Evolutionary conservation across 257 asterid genomes (phyloP), one percentile per base, ranked within the genome.

Genomic region (Rubia yunnanensis): DNA sequence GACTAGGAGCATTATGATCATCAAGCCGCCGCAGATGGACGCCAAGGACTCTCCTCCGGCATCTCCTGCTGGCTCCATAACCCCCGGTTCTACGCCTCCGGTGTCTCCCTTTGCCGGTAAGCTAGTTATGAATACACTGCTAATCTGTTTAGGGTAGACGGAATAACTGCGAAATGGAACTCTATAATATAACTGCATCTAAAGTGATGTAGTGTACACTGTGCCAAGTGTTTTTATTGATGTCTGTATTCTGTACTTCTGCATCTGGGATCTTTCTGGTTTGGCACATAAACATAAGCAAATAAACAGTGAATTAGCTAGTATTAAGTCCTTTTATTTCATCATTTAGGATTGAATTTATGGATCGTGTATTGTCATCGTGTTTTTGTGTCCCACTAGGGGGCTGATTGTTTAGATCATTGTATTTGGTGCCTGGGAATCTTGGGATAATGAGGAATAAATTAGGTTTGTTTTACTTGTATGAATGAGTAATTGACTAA

Each of bases 91-190:
- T 38, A 85, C 99, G 0, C 87, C 96, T 41, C 99, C 99, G 81
- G 87, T 84, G 56, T 92, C 99, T 65, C 97, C 99, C 66, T 92
- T 89, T 56, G 77, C 88, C 72, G 98, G 98, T 92, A 77, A 82
- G 83, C 70, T 74, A 38, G 49, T 59, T 56, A 41, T 7, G 20
- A 5, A 30, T 58, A 15, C 23, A 10, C 20, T 22, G 7, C 61
- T 44, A 17, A 4, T 44, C 52, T 56, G 23, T 15, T 24, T 14
- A 26, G 2, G 15, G 26, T 55, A 24, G 26, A 54, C 18, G 26
- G 17, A 27, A 7, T 26, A 30, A 57, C 63, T 57, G 63, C 5
- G 26, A 20, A 20, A 50, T n/a, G 10, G 11, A 3, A 50, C 57
- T 50, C 14, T 20, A 1, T 8, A 50, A 26, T 4, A 28, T 32